Conservation (phyloP, 1,139 yeast genomes). For the Candida smagusa region DNA sequence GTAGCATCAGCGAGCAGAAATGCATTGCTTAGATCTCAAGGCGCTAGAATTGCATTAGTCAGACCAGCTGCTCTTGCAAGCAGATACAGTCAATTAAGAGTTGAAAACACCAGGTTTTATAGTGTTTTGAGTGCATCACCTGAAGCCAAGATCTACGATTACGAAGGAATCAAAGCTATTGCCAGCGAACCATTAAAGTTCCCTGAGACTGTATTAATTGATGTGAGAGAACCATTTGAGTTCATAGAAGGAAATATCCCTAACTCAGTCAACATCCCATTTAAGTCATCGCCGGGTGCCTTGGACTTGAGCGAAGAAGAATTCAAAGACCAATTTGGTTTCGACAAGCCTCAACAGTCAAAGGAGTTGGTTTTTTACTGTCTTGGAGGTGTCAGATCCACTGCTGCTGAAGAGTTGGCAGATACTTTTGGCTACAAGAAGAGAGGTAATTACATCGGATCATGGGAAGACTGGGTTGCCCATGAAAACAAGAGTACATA, state of each 20-base stretch:
- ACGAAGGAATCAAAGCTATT: conserved; percentile 53
- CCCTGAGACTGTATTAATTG: conserved; percentile 59
- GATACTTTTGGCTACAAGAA: conserved; percentile 82
- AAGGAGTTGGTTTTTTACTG: conserved; percentile 87
- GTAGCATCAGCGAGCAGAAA: not conserved
- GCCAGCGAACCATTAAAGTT: conserved; percentile 33
- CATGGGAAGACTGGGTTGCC: conserved; percentile 81
- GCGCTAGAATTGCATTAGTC: not conserved
- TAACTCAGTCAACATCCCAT: conserved; percentile 81
- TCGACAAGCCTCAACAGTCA: conserved; percentile 70
- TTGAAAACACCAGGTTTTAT: conserved; percentile 9
- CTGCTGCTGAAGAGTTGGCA: conserved; percentile 90
- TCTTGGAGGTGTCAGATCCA: conserved; percentile 87
- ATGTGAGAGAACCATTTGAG: conserved; percentile 91
- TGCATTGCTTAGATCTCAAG: not conserved
- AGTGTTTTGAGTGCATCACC: conserved; percentile 20
- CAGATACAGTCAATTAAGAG: not conserved
- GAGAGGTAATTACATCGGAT: conserved; percentile 77
- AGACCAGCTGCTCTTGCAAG: not conserved
- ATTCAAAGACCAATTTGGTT: conserved; percentile 76
- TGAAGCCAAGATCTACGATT: conserved; percentile 53
- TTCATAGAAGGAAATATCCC: conserved; percentile 73
- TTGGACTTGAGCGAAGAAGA: conserved; percentile 75
- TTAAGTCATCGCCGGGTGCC: conserved; percentile 93
- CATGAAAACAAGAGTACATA: conserved; percentile 28